These are phyloP conservation scores for Auriscalpium orientale DNA, from an alignment of 768 basidiomycete species.

Conservation along the genomic window DNA sequence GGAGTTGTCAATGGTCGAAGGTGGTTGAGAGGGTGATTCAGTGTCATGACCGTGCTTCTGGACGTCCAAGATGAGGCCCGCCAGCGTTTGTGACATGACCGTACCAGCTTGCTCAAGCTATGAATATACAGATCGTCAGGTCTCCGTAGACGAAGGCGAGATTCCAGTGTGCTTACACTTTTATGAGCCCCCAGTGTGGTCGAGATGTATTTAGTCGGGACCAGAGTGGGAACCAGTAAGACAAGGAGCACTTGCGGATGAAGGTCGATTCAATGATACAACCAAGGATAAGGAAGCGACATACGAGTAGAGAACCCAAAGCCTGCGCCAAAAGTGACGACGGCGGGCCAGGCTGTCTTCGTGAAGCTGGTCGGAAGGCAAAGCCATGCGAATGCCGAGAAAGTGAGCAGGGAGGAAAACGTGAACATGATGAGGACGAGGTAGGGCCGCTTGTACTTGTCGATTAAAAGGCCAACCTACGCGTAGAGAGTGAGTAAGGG, in stretches of 20 bases:
- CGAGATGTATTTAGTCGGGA: constrained; percentile 63
- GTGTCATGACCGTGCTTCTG: constrained; percentile 22
- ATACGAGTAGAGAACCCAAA: constrained; percentile 68
- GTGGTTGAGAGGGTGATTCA: constrained; percentile 2
- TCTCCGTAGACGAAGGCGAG: not conserved
- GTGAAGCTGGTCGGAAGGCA: constrained; percentile 53
- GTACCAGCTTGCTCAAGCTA: constrained; percentile 73
- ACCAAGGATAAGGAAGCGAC: constrained; percentile 15
- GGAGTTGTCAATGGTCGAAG: constrained; percentile 1
- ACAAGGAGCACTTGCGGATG: constrained; percentile 53
- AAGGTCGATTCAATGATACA: not conserved
- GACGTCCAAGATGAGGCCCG: constrained; percentile 61
- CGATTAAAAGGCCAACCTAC: constrained; percentile 62
- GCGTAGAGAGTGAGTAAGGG: not conserved
- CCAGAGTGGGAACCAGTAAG: constrained; percentile 65
- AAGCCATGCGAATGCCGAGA: constrained; percentile 61
- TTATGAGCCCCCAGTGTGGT: constrained; percentile 77
- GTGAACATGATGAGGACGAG: constrained; percentile 53
- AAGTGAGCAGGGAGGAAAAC: constrained; percentile 51
- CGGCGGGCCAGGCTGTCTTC: constrained; percentile 49
- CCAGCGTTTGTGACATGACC: constrained; percentile 63
- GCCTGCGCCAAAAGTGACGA: constrained; percentile 55
- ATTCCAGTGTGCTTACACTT: constrained; percentile 38
- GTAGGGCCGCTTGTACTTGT: constrained; percentile 46
- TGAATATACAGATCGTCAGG: not conserved